Percentiles rank a stretch among this genome's conserved stretches.
Evolutionary conservation across 2,329 filamentous ascomycete genomes (phyloP).

Genomic region (Passalora sequoiae): DNA sequence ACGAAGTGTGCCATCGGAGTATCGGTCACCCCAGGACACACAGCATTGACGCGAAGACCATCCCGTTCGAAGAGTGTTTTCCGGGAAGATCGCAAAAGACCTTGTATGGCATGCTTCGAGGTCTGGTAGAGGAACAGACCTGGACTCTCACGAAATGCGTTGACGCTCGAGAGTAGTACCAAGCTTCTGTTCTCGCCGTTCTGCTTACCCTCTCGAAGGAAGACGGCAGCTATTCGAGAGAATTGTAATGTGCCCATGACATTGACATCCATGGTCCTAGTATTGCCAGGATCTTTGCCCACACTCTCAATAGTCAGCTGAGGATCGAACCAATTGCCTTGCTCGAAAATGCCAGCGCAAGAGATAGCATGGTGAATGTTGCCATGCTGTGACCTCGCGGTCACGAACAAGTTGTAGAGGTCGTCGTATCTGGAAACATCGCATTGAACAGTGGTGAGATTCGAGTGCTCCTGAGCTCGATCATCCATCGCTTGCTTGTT

Average conservation of each 20-base stretch:
- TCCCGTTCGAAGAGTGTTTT: constrained; percentile 24
- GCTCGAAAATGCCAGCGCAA: constrained; percentile 45
- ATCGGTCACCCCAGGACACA: constrained; percentile 43
- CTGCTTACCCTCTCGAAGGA: constrained; percentile 39
- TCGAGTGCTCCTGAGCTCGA: constrained; percentile 7
- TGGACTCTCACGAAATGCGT: constrained; percentile 47
- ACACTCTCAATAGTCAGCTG: constrained; percentile 42
- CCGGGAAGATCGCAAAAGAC: constrained; percentile 22
- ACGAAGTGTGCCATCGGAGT: constrained; percentile 31
- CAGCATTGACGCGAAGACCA: constrained; percentile 37
- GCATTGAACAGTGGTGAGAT: constrained; percentile 37
- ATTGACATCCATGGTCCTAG: constrained; percentile 45
- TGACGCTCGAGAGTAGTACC: constrained; percentile 43
- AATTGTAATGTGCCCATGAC: constrained; percentile 40
- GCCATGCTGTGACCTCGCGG: constrained; percentile 42
- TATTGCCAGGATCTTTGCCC: constrained; percentile 32
- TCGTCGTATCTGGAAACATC: constrained; percentile 47
- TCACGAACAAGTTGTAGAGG: constrained; percentile 45
- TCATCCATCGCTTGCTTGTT: constrained; percentile 13
- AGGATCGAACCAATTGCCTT: constrained; percentile 44
- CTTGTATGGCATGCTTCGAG: constrained; percentile 26
- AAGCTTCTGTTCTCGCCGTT: constrained; percentile 38
- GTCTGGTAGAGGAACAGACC: constrained; percentile 43
- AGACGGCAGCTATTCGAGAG: constrained; percentile 47
- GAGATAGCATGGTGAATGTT: constrained; percentile 48